Base-by-base conservation (phyloP, 768 basidiomycete species). In the Rhizopogon roseolus region DNA sequence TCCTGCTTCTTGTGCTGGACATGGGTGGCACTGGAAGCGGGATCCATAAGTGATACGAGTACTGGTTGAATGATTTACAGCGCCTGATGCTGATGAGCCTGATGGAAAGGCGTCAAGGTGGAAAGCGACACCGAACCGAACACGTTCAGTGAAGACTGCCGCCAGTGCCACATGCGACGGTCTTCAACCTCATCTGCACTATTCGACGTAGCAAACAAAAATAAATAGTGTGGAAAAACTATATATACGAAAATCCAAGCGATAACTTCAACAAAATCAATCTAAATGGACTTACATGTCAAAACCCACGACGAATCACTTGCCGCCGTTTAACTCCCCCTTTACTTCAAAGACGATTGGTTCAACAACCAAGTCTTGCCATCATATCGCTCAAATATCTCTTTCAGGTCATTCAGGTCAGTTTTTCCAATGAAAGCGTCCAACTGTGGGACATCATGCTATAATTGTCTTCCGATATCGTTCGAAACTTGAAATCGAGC, bases 1-100 rank as follows among this genome's bases (percentile, higher is more conserved):
- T 65, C 57, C 40, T 77, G 84, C 60, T 81, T 77, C 68, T 86
- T 87, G 74, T 80, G 84, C 60, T 85, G 74, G 1, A 57, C 50
- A 34, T 44, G 19, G 39, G 34, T 52, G n/a, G 29, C 48, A 40
- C 19, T 53, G 34, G 44, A n/a, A 14, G 29, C 41, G 22, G 55
- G 41, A 22, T 67, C 66, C 66, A 67, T 67, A 41, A 49, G 27
- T 41, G 28, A 36, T 28, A 49, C 16, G 45, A 14, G 45, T 9
- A 14, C 8, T 48, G 19, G 2, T 48, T 56, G 48, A 54, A 54
- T 34, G 19, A 13, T 34, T 13, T 46, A 46, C 32, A 48, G 19
- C 11, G 34, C 6, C 4, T 48, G 45, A 57, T 53, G 22, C 57
- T 56, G 62, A 58, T 56, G 40, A 45, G 49, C 22, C 45, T 48